phyloP scores from a whole-genome alignment of 225 moss, liverwort and hornwort species.

The Marchantia polymorpha region DNA sequence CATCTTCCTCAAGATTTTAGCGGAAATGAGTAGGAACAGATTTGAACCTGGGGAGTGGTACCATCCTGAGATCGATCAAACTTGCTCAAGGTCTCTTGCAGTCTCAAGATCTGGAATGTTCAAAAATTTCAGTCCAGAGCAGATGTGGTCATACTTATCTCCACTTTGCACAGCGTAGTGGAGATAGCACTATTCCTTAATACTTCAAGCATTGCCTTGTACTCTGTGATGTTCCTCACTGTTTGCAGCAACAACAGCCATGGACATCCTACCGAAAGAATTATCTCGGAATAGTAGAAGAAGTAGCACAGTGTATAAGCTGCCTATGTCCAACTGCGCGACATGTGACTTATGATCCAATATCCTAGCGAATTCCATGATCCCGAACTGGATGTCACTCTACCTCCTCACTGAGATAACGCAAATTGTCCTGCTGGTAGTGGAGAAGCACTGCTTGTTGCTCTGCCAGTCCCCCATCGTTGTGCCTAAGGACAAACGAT shows the following conservation, averaged over 20 bases:
- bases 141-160: not conserved
- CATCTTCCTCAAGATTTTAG: too few relatives aligned
- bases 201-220: too few relatives aligned
- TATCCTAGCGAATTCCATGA: not conserved
- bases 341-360: not conserved
- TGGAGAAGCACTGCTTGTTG: slow-evolving; percentile 52
- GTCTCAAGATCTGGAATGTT: slow-evolving; percentile 37
- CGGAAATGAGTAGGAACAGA: not conserved
- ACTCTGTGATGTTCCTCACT: not conserved
- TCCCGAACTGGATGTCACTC: not conserved
- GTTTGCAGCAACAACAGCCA: too few relatives aligned
- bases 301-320: not conserved
- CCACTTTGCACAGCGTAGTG: too few relatives aligned
- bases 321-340: not conserved
- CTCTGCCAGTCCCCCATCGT: slow-evolving; percentile 49
- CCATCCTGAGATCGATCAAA: slow-evolving; percentile 40
- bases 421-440: slow-evolving; percentile 51
- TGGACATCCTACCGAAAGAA: too few relatives aligned
- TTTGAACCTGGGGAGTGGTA: slow-evolving; percentile 35
- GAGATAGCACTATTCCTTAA: too few relatives aligned
- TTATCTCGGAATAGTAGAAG: too few relatives aligned
- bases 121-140: not conserved
- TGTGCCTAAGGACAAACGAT: slow-evolving; percentile 18
- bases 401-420: slow-evolving; percentile 51
- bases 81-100: slow-evolving; percentile 48